These are phyloP conservation scores for Globisporangium cystogenes DNA, from an alignment of 352 stramenopile species.

Conservation along the genomic window DNA sequence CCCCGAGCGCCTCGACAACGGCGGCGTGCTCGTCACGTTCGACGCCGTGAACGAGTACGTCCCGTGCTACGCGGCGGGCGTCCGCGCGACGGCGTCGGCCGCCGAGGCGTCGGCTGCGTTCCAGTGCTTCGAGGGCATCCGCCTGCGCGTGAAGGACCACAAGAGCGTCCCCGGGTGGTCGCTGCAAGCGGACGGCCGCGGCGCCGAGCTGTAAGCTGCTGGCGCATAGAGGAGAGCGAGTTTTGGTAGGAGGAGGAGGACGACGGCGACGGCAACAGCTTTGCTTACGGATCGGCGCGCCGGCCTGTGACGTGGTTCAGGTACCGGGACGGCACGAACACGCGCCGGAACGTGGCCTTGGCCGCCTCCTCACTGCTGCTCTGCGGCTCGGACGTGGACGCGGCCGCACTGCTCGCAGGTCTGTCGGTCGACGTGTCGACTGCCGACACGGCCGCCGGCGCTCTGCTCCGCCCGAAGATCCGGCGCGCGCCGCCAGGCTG, in stretches of 20 bases:
- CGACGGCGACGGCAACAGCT: background rate
- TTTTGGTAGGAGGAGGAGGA: background rate
- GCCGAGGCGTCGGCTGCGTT: constrained; percentile 32
- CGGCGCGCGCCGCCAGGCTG: background rate
- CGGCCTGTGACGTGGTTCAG: constrained; percentile 24
- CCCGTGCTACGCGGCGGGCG: constrained; percentile 51
- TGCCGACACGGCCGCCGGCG: background rate
- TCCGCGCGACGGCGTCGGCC: background rate
- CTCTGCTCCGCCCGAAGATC: background rate
- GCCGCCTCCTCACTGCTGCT: constrained; percentile 1
- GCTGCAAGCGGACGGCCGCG: no score
- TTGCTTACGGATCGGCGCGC: constrained; percentile 9
- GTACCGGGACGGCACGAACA: constrained; percentile 44
- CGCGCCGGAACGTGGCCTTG: constrained; percentile 24
- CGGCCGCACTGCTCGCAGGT: background rate
- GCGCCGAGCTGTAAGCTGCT: constrained; percentile 28
- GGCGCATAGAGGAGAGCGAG: background rate
- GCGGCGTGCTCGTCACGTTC: constrained; percentile 67
- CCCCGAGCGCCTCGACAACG: constrained; percentile 52
- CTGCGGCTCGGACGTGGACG: no score
- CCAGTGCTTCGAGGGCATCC: constrained; percentile 70
- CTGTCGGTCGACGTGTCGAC: constrained; percentile 1
- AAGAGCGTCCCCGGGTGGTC: constrained; percentile 81
- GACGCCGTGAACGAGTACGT: constrained; percentile 69
- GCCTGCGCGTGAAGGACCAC: constrained; percentile 77